These are phyloP conservation scores for Colletotrichum cuscutae DNA, from an alignment of 2,329 filamentous ascomycete species.

Conservation along the genomic window DNA sequence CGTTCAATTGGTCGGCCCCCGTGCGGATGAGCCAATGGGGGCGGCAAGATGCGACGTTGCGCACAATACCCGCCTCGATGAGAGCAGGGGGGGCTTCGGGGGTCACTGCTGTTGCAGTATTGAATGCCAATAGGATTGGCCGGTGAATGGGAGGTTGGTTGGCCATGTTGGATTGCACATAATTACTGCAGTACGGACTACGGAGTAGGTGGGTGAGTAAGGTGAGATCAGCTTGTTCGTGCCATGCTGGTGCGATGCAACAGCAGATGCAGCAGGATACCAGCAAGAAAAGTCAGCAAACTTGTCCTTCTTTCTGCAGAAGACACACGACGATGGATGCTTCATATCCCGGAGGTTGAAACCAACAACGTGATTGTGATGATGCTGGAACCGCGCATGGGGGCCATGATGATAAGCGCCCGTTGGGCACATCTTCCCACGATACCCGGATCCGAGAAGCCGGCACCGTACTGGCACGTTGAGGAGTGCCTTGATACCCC, in stretches of 20 bases:
- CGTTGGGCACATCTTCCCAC: conserved; percentile 3
- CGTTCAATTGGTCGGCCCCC: conserved; percentile 28
- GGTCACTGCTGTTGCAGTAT: neutral
- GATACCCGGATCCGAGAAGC: conserved; percentile 17
- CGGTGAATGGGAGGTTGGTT: neutral
- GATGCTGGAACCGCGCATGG: neutral
- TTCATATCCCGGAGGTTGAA: neutral
- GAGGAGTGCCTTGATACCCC: neutral
- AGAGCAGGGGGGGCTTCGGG: conserved; percentile 7
- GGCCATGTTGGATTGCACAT: conserved; percentile 9
- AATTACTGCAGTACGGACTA: neutral
- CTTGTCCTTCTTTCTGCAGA: neutral
- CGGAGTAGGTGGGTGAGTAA: neutral
- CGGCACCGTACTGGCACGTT: neutral
- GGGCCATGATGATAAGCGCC: conserved; percentile 5
- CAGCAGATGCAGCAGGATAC: conserved; percentile 2
- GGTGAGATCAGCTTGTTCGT: conserved; percentile 24
- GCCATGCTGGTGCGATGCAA: conserved; percentile 30
- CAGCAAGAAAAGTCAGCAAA: neutral
- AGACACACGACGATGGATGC: neutral
- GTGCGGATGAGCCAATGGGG: conserved; percentile 20
- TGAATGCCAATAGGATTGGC: neutral
- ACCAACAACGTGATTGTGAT: conserved; percentile 6
- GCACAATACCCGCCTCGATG: conserved; percentile 34
- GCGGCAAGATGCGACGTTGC: conserved; percentile 19